These are phyloP conservation scores for Pseudomassariella vexata DNA, from an alignment of 2,329 filamentous ascomycete genomes.

Conservation along the genomic window DNA sequence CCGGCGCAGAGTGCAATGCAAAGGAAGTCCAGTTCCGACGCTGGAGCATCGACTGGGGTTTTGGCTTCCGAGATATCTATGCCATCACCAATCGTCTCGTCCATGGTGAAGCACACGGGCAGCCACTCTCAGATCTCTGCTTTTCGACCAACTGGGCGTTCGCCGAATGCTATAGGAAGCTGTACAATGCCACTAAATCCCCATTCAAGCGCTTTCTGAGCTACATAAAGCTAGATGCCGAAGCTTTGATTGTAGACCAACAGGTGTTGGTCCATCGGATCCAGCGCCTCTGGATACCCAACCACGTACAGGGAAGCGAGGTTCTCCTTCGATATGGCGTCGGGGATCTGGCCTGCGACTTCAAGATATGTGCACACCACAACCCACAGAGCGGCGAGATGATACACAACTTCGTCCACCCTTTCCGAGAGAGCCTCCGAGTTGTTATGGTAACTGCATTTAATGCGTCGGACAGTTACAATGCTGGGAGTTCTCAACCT, in stretches of 20 bases:
- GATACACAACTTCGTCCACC: constrained; percentile 8
- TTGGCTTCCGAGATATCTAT: constrained; percentile 8
- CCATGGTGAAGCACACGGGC: constrained; percentile 1
- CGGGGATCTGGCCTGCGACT: constrained; percentile 8
- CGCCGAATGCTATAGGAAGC: constrained; percentile 5
- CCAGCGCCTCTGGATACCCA: constrained; percentile 10
- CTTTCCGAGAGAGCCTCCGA: constrained; percentile 4
- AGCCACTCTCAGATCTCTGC: constrained; percentile 5
- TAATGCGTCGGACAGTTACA: not conserved
- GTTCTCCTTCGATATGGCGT: constrained; percentile 10
- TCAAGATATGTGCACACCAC: constrained; percentile 10
- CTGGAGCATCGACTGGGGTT: constrained; percentile 7
- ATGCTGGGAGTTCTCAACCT: not conserved
- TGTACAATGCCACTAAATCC: constrained; percentile 7
- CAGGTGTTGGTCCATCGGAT: constrained; percentile 7
- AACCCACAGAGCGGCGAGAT: constrained; percentile 4
- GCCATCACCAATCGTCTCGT: constrained; percentile 6
- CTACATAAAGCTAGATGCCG: constrained; percentile 9
- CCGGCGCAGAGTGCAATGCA: constrained; percentile 4
- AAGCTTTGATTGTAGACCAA: constrained; percentile 4
- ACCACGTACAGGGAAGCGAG: constrained; percentile 8
- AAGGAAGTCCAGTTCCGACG: constrained; percentile 8
- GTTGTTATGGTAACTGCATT: constrained; percentile 4
- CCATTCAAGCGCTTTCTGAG: constrained; percentile 9
- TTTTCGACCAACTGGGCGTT: constrained; percentile 10